Evolutionary conservation across 148 eudicot species (phyloP).

Genomic region (Polygonum maritimum): DNA sequence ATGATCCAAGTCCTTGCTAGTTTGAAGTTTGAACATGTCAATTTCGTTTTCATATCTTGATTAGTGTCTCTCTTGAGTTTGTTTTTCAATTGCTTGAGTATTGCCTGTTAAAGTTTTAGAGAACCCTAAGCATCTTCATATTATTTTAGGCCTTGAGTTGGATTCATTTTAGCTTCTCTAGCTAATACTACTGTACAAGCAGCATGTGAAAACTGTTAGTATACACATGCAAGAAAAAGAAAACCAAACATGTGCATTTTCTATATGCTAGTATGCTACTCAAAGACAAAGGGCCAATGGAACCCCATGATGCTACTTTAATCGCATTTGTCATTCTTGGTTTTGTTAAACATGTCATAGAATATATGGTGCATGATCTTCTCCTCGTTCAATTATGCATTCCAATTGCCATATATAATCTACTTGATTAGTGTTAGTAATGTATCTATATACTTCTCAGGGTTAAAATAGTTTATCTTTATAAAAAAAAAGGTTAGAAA

Average conservation of each 20-base stretch:
- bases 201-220: background rate
- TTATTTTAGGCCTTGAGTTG: background rate
- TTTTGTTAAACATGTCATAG: background rate
- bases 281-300: background rate
- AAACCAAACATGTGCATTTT: background rate
- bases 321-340: background rate
- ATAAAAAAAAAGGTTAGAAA: no score
- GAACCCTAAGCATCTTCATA: background rate
- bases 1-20: background rate
- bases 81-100: background rate
- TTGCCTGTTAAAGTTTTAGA: background rate
- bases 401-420: background rate
- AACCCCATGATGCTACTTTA: background rate
- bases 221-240: background rate
- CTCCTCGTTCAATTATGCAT: background rate
- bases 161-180: background rate
- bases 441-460: background rate
- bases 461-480: background rate
- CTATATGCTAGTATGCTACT: background rate
- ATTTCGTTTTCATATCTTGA: background rate
- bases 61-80: background rate
- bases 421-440: background rate
- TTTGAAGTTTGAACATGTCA: background rate
- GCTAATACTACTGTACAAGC: background rate
- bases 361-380: background rate